Evolutionary conservation across 192 early-diverging fungal genomes (phyloP), one percentile per base, ranked within the genome.

Genomic region (Podochytrium sp.): DNA sequence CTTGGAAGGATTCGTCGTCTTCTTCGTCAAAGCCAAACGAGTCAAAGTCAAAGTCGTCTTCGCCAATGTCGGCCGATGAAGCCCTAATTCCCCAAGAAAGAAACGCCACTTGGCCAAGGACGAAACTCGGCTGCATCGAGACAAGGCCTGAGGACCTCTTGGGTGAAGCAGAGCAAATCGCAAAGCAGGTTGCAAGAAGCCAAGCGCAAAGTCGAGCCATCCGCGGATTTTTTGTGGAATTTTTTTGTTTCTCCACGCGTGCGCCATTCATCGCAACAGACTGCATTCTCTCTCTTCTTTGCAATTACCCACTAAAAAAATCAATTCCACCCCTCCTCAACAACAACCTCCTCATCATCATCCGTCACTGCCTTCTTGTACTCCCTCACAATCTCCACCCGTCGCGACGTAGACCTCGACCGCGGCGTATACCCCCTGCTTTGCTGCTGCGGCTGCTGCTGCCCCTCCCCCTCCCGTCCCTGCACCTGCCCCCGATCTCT

Each of bases 381-480:
- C 42, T 65, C 63, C 12, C 63, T 25, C 63, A 65, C 63, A 65
- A 65, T 65, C 20, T 65, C 35, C 2, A 65, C 63, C 32, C 63
- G n/a, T 10, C 58, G 7, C 43, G 43, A 16, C n/a, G 12, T 20
- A 47, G 12, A 47, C 12, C 10, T 20, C 43, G 43, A 55, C 52
- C 5, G 23, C 23, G 5, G 0, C 16, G 7, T 55, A 5, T 55
- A 27, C 23, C 23, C 30, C 25, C 52, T 47, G 7, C 20, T 7
- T 47, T 47, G 43, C 10, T 47, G 43, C 43, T 47, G 43, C 10
- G 20, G 30, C 52, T 61, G 30, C 58, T 27, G 12, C 63, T 35
- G 7, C 35, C 25, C 16, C 43, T 49, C 16, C 16, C 63, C 58
- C 58, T 10, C 37, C 30, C 18, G 23, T 33, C 10, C n/a, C 25